Percentiles rank a stretch among this genome's conserved stretches.
Conservation (phyloP, 768 basidiomycete genomes). For the Ramaria rubella region DNA sequence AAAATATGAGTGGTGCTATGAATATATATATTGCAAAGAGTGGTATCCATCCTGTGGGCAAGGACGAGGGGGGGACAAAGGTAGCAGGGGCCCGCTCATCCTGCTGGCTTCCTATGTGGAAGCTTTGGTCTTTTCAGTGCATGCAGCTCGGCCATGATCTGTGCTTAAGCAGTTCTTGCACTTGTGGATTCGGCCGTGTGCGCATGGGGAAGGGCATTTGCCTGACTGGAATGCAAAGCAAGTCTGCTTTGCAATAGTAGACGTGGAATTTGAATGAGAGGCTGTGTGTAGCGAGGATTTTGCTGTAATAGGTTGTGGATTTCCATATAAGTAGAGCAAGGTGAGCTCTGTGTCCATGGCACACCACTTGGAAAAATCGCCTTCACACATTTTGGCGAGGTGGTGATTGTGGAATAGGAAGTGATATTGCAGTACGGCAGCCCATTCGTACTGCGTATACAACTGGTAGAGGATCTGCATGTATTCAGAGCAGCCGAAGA, state of each 20-base stretch:
- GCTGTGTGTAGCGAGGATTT: not conserved
- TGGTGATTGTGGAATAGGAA: not conserved
- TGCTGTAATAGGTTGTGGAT: not conserved
- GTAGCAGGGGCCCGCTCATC: not conserved
- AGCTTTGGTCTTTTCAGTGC: not conserved
- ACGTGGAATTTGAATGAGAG: not conserved
- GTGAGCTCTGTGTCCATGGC: not conserved
- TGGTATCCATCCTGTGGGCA: not conserved
- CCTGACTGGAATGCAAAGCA: not conserved
- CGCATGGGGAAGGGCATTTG: not conserved
- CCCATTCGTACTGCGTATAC: not conserved
- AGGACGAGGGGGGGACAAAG: not conserved
- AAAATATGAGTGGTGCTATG: not conserved
- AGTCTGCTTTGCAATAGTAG: not conserved
- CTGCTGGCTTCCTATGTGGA: not conserved
- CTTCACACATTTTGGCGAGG: not conserved
- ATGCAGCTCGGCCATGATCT: not conserved
- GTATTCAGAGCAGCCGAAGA: no score
- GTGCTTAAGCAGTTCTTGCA: not conserved
- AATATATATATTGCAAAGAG: no score
- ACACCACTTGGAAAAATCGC: not conserved
- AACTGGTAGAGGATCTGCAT: not conserved
- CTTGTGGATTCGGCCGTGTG: not conserved
- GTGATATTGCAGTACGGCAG: not conserved
- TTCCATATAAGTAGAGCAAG: not conserved